phyloP scores from a whole-genome alignment of 305 asterid genomes.

The Stenogyne calaminthoides region DNA sequence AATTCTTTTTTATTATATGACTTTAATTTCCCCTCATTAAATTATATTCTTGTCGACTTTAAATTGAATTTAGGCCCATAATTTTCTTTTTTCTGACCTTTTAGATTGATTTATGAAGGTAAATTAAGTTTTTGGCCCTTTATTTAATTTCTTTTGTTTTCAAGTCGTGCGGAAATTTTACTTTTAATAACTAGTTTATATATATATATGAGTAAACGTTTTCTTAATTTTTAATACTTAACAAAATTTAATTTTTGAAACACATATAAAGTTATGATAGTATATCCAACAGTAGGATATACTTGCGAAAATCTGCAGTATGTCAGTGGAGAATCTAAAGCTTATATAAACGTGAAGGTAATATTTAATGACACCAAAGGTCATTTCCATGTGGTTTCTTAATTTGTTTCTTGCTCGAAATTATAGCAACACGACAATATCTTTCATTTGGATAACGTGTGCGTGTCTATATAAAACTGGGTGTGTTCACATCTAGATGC shows the following conservation, averaged over 20 bases:
- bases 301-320: background rate
- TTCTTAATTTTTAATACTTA: too few relatives aligned
- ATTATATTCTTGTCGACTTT: too few relatives aligned
- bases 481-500: constrained; percentile 27
- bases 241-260: too few relatives aligned
- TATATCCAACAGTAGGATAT: too few relatives aligned
- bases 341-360: background rate
- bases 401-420: constrained; percentile 2
- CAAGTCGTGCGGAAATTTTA: background rate
- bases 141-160: background rate
- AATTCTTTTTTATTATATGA: too few relatives aligned
- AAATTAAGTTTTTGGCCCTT: background rate
- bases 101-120: background rate
- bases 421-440: background rate
- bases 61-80: too few relatives aligned
- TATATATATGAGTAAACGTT: too few relatives aligned
- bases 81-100: too few relatives aligned
- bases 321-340: constrained; percentile 16
- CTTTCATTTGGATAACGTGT: constrained; percentile 15
- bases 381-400: constrained; percentile 18
- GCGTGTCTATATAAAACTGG: background rate
- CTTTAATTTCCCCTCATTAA: too few relatives aligned
- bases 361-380: background rate
- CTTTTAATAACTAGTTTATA: too few relatives aligned
- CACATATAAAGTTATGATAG: too few relatives aligned